Conservation (phyloP, 495 filamentous ascomycete genomes). For the Trypethelium eluteriae region DNA sequence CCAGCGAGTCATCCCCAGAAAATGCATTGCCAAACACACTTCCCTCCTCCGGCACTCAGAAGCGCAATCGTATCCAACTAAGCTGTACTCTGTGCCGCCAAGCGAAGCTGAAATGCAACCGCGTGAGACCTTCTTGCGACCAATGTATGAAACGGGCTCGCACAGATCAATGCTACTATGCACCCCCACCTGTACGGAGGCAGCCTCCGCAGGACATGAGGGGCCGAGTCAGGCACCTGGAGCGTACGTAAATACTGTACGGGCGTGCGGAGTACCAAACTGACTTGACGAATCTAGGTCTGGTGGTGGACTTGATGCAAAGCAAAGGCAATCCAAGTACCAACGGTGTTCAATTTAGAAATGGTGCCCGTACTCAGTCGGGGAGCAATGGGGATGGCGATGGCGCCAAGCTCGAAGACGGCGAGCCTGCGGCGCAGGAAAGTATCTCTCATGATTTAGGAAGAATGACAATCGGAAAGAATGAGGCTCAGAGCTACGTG, state of each 20-base stretch:
- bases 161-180: conserved; percentile 27
- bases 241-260: conserved; percentile 15
- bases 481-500: conserved; percentile 65
- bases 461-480: conserved; percentile 74
- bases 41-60: conserved; percentile 19
- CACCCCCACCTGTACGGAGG: conserved; percentile 30
- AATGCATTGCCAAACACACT: not conserved
- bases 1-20: conserved; percentile 3
- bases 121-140: conserved; percentile 33
- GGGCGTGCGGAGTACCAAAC: conserved; percentile 24
- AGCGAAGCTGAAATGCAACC: conserved; percentile 37
- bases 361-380: not conserved
- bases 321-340: conserved; percentile 9
- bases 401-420: not conserved
- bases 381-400: not conserved
- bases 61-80: conserved; percentile 32
- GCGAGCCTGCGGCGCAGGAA: not conserved
- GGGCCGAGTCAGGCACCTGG: conserved; percentile 35
- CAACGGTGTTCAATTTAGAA: conserved; percentile 2
- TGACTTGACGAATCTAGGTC: not conserved
- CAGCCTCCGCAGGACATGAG: conserved; percentile 36
- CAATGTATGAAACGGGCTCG: conserved; percentile 35
- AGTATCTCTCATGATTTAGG: conserved; percentile 72
- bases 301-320: conserved; percentile 28
- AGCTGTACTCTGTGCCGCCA: conserved; percentile 32